Conservation (phyloP, 1,284 basidiomycete species). For the Ustilago esculenta region DNA sequence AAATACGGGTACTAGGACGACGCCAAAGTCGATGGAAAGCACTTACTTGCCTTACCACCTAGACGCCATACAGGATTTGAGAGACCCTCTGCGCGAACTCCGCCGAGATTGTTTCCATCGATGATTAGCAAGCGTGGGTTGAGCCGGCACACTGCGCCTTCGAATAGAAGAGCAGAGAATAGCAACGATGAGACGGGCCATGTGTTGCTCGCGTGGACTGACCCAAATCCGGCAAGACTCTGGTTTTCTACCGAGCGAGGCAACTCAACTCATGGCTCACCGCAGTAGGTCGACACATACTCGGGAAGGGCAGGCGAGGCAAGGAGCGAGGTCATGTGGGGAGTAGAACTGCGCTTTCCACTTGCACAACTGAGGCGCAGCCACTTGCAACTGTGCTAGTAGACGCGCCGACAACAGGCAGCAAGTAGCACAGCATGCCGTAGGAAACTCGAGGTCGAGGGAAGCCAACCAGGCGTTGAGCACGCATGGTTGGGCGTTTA, state of each 20-base stretch:
- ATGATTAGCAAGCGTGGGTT: constrained; percentile 3
- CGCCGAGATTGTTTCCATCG: not conserved
- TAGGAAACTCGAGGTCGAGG: too few species aligned
- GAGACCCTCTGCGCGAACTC: too few species aligned
- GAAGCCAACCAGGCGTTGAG: too few species aligned
- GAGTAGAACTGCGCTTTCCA: not conserved
- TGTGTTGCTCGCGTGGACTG: constrained; percentile 11
- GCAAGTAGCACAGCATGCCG: not conserved
- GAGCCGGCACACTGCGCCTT: constrained; percentile 1
- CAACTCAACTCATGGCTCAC: too few species aligned
- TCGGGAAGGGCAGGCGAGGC: not conserved
- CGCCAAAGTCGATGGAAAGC: too few species aligned
- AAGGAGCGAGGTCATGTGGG: constrained; percentile 6
- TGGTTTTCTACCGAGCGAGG: constrained; percentile 3
- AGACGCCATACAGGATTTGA: too few species aligned
- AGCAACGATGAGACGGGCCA: constrained; percentile 3
- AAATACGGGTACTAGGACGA: too few species aligned
- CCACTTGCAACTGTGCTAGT: not conserved
- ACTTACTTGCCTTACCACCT: too few species aligned
- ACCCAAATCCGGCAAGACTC: constrained; percentile 9
- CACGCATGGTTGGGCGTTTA: too few species aligned
- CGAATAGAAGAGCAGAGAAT: not conserved
- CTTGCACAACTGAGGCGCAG: too few species aligned
- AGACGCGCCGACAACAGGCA: not conserved
- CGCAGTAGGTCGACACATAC: too few species aligned